Base-by-base conservation (phyloP, 805 yeast genomes). In the fission yeast (Schizosaccharomyces pombe) region DNA sequence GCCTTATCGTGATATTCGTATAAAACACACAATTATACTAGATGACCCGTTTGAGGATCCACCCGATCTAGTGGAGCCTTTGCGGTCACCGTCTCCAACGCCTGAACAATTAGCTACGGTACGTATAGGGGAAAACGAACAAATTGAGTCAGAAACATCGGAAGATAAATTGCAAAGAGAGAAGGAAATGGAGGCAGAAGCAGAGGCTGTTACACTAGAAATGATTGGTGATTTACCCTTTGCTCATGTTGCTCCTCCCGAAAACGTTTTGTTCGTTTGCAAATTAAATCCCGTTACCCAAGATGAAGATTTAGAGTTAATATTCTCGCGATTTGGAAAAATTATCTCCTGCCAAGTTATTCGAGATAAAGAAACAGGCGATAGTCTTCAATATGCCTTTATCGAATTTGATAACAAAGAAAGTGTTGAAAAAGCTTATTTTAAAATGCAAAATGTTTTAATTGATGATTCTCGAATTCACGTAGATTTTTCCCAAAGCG, bases 401-500 rank as follows among this genome's bases (percentile, higher is more conserved):
- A 74, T 80, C 31, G 82, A 79, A 60, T 80, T 67, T 61, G 70
- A 67, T 24, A 61, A 65, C 1, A 68, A 68, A 56, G 65, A 67
- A 43, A 70, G 71, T 37, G 79, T 82, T 53, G 85, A 80, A 57
- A 58, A 60, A n/a, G 85, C 85, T 0, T 80, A 77, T 61, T 63
- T 68, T 55, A 76, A 75, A 60, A 75, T 80, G 77, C 76, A 78
- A 43, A 74, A 73, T 14, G 80, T 76, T 2, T 60, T 79, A 49
- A 77, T 80, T 39, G 86, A 80, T 61, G 85, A 80, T 55, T 62
- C 74, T 47, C 68, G 81, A 55, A 73, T 80, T 24, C 76, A 76
- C 57, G 82, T 80, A 47, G 85, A 80, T 62, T 80, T 80, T 67
- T 73, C 80, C 57, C 86, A 80, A 61, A 72, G 78, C 62, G 71